Percentiles rank a stretch among this genome's conserved stretches.
Evolutionary conservation across 768 basidiomycete species (phyloP).

Genomic region (Tubosaeta sp.): DNA sequence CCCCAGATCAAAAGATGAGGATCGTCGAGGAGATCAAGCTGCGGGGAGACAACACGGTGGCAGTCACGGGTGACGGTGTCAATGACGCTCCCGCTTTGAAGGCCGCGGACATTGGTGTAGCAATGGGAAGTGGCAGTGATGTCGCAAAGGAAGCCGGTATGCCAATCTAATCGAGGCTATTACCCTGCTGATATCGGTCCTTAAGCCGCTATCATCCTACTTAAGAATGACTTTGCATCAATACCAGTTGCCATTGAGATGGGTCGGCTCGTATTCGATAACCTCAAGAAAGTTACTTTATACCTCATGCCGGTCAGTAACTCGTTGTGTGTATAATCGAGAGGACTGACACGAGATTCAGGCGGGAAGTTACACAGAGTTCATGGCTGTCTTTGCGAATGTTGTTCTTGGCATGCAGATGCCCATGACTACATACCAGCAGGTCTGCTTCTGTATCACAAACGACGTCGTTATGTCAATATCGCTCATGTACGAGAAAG

Average conservation of each 20-base stretch:
- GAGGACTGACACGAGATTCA: constrained; percentile 12
- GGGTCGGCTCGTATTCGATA: constrained; percentile 57
- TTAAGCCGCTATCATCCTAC: constrained; percentile 42
- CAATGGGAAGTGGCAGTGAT: constrained; percentile 45
- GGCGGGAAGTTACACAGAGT: constrained; percentile 54
- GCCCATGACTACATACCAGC: constrained; percentile 50
- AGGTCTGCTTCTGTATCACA: constrained; percentile 50
- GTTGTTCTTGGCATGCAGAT: constrained; percentile 59
- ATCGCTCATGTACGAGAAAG: constrained; percentile 47
- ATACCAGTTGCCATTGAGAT: constrained; percentile 56
- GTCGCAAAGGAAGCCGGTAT: constrained; percentile 53
- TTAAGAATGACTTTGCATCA: constrained; percentile 55
- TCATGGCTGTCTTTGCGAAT: constrained; percentile 53
- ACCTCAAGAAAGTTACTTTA: constrained; percentile 47
- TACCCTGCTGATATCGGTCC: background rate
- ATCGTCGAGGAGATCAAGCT: constrained; percentile 53
- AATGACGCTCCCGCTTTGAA: constrained; percentile 51
- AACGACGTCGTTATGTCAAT: constrained; percentile 51
- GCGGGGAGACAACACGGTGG: constrained; percentile 45
- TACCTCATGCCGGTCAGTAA: constrained; percentile 39
- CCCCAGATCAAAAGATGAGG: constrained; percentile 53
- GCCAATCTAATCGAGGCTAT: background rate
- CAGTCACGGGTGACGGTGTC: constrained; percentile 55
- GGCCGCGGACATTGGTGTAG: constrained; percentile 53
- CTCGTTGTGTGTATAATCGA: background rate